Evolutionary conservation across 2,329 filamentous ascomycete genomes (phyloP).

Genomic region (Fusarium sp.): DNA sequence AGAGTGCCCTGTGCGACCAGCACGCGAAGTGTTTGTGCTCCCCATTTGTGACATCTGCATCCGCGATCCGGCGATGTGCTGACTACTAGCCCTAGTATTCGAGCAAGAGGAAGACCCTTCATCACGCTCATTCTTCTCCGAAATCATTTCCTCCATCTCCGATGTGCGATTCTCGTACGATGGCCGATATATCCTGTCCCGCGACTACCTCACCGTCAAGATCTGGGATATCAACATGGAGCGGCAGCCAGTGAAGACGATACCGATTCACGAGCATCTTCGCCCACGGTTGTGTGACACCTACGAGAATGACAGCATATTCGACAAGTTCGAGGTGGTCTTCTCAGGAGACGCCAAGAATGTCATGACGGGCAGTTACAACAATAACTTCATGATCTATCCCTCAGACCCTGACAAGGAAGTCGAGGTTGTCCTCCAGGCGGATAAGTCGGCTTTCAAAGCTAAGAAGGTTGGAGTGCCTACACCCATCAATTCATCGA

Average conservation of each 20-base stretch:
- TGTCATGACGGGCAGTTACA: conserved; percentile 99
- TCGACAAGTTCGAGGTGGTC: conserved; percentile 99
- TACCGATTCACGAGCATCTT: conserved; percentile 97
- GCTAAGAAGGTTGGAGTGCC: conserved; percentile 99
- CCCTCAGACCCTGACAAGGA: conserved; percentile 96
- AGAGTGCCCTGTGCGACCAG: conserved; percentile 94
- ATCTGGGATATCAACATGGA: conserved; percentile 99
- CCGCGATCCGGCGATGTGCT: conserved; percentile 27
- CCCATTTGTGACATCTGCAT: neutral
- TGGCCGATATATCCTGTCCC: conserved; percentile 95
- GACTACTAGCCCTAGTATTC: conserved; percentile 74
- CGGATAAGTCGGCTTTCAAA: conserved; percentile 99
- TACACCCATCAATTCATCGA: conserved; percentile 90
- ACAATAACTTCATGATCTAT: conserved; percentile 99
- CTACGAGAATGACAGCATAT: conserved; percentile 99
- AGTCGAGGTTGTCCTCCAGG: conserved; percentile 95
- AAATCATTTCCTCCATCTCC: conserved; percentile 99
- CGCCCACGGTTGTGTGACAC: conserved; percentile 95
- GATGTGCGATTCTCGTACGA: conserved; percentile 98
- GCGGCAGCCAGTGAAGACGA: conserved; percentile 95
- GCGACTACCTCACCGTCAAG: conserved; percentile 98
- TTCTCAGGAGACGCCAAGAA: conserved; percentile 99
- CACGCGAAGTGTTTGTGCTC: conserved; percentile 83
- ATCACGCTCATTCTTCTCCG: conserved; percentile 98
- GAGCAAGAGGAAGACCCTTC: conserved; percentile 98